Percentiles rank a stretch among this genome's conserved stretches.
Evolutionary conservation across 805 yeast species (phyloP).

Genomic region (Tetrapisispora iriomotensis): DNA sequence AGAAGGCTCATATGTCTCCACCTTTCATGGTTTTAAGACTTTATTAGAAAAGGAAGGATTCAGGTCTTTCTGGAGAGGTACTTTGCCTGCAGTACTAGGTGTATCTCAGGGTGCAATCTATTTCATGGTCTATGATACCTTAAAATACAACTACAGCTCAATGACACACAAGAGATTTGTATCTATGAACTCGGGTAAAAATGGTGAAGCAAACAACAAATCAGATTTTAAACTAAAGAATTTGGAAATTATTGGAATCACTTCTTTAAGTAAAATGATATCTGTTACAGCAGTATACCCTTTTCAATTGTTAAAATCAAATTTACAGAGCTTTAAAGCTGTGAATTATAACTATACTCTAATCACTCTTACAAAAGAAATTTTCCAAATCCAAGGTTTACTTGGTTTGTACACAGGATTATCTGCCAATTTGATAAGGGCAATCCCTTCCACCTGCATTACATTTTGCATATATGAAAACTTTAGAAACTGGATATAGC

Average conservation of each 20-base stretch:
- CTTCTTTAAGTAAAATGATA: slow-evolving; percentile 58
- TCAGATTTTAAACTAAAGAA: slow-evolving; percentile 31
- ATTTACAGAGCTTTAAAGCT: slow-evolving; percentile 50
- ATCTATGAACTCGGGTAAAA: slow-evolving; percentile 1
- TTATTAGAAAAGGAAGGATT: slow-evolving; percentile 50
- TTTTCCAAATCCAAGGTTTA: slow-evolving; percentile 45
- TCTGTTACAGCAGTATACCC: slow-evolving; percentile 72
- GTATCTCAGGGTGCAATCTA: slow-evolving; percentile 88
- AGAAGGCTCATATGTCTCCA: slow-evolving; percentile 37
- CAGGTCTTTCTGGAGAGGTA: slow-evolving; percentile 59
- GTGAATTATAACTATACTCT: slow-evolving; percentile 18
- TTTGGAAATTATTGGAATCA: slow-evolving; percentile 51
- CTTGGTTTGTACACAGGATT: slow-evolving; percentile 78
- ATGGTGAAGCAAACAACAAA: slow-evolving; percentile 8
- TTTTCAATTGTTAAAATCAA: slow-evolving; percentile 66
- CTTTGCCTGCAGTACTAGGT: slow-evolving; percentile 64
- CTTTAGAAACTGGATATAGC: slow-evolving; percentile 22
- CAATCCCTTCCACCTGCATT: slow-evolving; percentile 86
- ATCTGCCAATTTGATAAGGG: slow-evolving; percentile 65
- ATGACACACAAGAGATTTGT: neutral
- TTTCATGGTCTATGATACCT: slow-evolving; percentile 72
- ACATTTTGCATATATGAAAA: slow-evolving; percentile 82
- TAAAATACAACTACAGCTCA: slow-evolving; percentile 37
- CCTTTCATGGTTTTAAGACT: slow-evolving; percentile 42
- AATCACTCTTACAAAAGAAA: slow-evolving; percentile 27